Evolutionary conservation across 805 yeast species (phyloP), one percentile per base, ranked within the genome.

Genomic region (Ogataea nonfermentans): DNA sequence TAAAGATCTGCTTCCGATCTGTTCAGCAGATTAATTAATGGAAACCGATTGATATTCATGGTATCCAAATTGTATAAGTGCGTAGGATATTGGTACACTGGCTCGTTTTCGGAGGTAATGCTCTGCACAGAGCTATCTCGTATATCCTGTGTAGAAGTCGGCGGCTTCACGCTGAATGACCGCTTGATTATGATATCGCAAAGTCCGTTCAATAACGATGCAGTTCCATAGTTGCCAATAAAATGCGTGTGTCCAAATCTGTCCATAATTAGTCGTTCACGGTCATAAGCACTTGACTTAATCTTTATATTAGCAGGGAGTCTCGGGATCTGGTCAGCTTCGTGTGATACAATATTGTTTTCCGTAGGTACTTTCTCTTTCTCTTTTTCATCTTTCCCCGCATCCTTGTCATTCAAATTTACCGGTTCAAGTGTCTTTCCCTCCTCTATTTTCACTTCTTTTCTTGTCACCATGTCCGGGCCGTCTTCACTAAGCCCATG

Each of bases 201-300:
- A 7, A 71, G 44, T 1, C 72, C 68, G 35, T 63, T 67, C 39
- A 71, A 55, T 19, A 71, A 44, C 2, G 72, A 67, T 0, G 73
- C 69, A 1, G 75, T 70, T 16, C 76, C 74, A 12, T 63, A 63
- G 14, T 68, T 63, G 1, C 77, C 77, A 36, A 72, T 66, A 42
- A 67, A 72, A 50, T 72, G 77, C 0, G 73, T 64, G 37, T 69
- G 71, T 4, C 76, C 76, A 40, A 62, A 65, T 15, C 63, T 54
- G 44, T 72, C 78, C 55, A 65, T 64, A 14, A 71, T 60, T 26
- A 71, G 48, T n/a, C 68, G 44, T 37, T 64, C 70, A 15, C 52
- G 48, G 25, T 59, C 66, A 30, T 51, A 47, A 17, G 47, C 47
- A 9, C 43, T 30, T 3, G 48, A 28, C 33, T 47, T 53, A 6